Conservation (phyloP, 2,329 filamentous ascomycete genomes). For the Conoideocrella luteorostrata region DNA sequence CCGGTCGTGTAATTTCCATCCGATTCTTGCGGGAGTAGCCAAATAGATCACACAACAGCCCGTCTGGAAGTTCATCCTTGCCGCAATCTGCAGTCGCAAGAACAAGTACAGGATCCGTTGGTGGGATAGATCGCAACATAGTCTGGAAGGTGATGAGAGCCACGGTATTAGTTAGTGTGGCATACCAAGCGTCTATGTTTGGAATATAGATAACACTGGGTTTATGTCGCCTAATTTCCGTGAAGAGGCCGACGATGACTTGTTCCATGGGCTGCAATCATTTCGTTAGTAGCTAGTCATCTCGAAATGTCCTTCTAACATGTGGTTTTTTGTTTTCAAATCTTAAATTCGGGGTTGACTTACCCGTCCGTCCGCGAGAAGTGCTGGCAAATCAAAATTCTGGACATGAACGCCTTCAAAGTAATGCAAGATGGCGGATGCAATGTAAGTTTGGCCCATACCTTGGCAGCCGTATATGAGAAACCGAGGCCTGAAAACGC, state of each 20-base stretch:
- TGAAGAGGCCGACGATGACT: constrained; percentile 82
- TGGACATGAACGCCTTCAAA: constrained; percentile 93
- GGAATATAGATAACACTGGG: constrained; percentile 95
- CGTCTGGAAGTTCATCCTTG: constrained; percentile 51
- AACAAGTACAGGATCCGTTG: constrained; percentile 83
- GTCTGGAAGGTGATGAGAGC: constrained; percentile 77
- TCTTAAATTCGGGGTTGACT: no score
- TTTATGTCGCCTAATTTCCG: constrained; percentile 88
- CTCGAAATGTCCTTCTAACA: no score
- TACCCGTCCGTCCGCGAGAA: constrained; percentile 77
- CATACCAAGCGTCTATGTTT: constrained; percentile 82
- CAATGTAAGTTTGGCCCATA: constrained; percentile 91
- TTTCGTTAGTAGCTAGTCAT: constrained; percentile 14
- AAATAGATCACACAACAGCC: constrained; percentile 72
- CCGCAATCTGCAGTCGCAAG: constrained; percentile 76
- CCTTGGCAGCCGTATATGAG: constrained; percentile 75
- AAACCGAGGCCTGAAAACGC: constrained; percentile 82
- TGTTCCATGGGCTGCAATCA: constrained; percentile 64
- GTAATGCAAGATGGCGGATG: constrained; percentile 78
- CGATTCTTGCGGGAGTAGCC: constrained; percentile 77
- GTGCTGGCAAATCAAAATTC: constrained; percentile 82
- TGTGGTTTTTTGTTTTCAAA: no score
- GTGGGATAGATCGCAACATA: constrained; percentile 74
- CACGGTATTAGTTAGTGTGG: constrained; percentile 52
- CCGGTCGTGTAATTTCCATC: constrained; percentile 62